Percentiles rank a stretch among this genome's conserved stretches.
Conservation (phyloP, 2,329 filamentous ascomycete species). For the Beauveria sp. region DNA sequence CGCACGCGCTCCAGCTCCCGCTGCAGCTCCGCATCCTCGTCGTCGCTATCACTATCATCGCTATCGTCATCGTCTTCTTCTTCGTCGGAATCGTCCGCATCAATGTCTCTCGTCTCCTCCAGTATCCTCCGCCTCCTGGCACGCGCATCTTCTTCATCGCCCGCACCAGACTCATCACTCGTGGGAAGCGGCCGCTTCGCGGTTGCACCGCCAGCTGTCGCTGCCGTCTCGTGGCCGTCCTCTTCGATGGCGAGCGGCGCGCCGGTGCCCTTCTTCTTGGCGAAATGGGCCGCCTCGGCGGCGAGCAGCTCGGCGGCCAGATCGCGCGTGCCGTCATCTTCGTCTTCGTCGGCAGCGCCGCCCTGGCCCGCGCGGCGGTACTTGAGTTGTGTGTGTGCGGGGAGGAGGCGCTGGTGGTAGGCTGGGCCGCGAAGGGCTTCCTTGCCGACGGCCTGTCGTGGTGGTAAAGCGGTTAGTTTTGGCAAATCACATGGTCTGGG, state of each 20-base stretch:
- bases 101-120: slow-evolving; percentile 80
- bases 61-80: slow-evolving; percentile 50
- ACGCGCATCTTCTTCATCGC: slow-evolving; percentile 59
- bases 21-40: slow-evolving; percentile 68
- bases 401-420: slow-evolving; percentile 92
- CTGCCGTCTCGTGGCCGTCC: slow-evolving; percentile 35
- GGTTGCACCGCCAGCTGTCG: slow-evolving; percentile 23
- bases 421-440: slow-evolving; percentile 88
- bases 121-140: slow-evolving; percentile 80
- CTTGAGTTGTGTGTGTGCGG: slow-evolving; percentile 90
- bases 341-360: slow-evolving; percentile 65
- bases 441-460: slow-evolving; percentile 72
- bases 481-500: slow-evolving; percentile 14
- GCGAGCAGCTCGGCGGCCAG: slow-evolving; percentile 82
- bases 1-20: slow-evolving; percentile 93
- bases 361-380: slow-evolving; percentile 82
- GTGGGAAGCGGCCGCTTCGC: slow-evolving; percentile 50
- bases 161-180: slow-evolving; percentile 13
- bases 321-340: slow-evolving; percentile 66
- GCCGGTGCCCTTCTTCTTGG: slow-evolving; percentile 67
- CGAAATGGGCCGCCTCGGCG: slow-evolving; percentile 80
- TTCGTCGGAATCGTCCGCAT: slow-evolving; percentile 59
- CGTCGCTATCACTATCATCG: slow-evolving; percentile 41
- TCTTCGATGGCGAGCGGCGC: slow-evolving; percentile 35
- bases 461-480: background rate